Evolutionary conservation across 2,329 filamentous ascomycete genomes (phyloP).

Genomic region (Aspergillus glaucus): DNA sequence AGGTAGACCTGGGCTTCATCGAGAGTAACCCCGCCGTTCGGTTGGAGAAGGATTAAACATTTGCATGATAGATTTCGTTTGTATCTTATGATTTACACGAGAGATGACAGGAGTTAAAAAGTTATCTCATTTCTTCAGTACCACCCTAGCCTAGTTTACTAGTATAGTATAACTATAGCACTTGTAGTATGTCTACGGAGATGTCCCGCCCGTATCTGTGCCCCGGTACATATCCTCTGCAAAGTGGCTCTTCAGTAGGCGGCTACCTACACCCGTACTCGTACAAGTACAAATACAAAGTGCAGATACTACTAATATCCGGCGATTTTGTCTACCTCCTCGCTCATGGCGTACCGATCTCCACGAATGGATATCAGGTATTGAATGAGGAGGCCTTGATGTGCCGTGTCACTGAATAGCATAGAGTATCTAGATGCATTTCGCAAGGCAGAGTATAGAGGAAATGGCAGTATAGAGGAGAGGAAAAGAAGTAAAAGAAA

Average conservation of each 20-base stretch:
- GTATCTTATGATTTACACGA: constrained; percentile 9
- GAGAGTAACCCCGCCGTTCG: constrained; percentile 85
- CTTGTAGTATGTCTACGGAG: background rate
- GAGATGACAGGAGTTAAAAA: background rate
- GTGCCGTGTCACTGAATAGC: constrained; percentile 25
- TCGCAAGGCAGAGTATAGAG: background rate
- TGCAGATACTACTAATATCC: constrained; percentile 2
- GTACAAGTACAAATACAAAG: background rate
- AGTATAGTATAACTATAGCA: background rate
- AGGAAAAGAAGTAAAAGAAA: background rate
- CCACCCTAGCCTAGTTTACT: background rate
- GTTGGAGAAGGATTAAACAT: constrained; percentile 68
- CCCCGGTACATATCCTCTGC: constrained; percentile 53
- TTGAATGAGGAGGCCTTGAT: constrained; percentile 42
- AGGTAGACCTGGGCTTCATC: constrained; percentile 90
- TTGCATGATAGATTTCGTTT: constrained; percentile 12
- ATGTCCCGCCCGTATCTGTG: constrained; percentile 65
- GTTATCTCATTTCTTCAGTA: background rate
- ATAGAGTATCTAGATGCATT: background rate
- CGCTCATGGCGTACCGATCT: background rate
- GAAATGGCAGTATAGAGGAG: background rate
- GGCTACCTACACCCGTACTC: constrained; percentile 8
- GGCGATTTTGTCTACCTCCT: constrained; percentile 13
- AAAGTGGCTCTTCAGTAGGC: constrained; percentile 60
- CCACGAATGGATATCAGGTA: background rate